These are phyloP conservation scores for Podila epicladia DNA, from an alignment of 192 early-diverging fungal species.

Conservation along the genomic window DNA sequence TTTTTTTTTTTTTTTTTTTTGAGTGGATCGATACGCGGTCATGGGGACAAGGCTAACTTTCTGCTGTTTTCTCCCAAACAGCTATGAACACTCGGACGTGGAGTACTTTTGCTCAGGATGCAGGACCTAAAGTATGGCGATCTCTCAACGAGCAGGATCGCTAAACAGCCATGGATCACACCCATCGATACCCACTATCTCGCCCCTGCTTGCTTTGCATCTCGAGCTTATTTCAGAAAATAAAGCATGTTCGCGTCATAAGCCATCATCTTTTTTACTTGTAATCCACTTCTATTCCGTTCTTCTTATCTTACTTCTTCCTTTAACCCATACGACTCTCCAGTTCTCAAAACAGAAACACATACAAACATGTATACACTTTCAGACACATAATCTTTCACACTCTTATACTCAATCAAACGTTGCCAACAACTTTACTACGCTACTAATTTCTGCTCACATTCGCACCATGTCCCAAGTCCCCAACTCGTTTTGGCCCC, in stretches of 20 bases:
- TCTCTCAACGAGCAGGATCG: too few species aligned
- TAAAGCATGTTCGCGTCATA: neutral
- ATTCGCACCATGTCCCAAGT: too few species aligned
- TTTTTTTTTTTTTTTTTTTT: neutral
- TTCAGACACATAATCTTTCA: neutral
- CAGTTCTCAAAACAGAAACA: neutral
- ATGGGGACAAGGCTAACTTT: neutral
- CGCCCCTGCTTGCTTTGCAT: neutral
- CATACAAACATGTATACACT: neutral
- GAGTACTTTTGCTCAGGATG: slow-evolving; percentile 33
- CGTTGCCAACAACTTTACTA: too few species aligned
- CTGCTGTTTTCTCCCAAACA: neutral
- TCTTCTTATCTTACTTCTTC: neutral
- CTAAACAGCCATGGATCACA: neutral
- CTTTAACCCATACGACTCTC: neutral
- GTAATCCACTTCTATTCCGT: neutral
- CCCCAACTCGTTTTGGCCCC: too few species aligned
- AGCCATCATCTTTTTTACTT: neutral
- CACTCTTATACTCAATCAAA: too few species aligned
- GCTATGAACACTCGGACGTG: slow-evolving; percentile 35
- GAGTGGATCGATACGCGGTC: neutral
- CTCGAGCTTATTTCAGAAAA: neutral
- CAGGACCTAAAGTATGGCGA: neutral
- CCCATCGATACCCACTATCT: neutral
- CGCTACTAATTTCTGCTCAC: too few species aligned